Evolutionary conservation across 176 grass and related monocot genomes (phyloP).

Genomic region (Oryza australiensis): DNA sequence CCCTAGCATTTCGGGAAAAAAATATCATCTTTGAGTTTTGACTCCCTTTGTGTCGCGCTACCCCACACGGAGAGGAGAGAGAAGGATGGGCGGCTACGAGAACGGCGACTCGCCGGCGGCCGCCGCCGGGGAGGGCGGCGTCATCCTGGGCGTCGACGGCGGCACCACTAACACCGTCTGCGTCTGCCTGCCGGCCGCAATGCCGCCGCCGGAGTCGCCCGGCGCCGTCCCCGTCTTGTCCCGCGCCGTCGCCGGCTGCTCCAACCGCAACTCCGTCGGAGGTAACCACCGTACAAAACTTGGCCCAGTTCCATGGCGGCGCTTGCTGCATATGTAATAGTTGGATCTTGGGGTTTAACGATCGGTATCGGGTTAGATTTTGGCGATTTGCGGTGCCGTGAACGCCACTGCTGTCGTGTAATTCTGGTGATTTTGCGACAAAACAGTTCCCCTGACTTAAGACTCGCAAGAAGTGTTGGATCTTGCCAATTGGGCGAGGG

Average conservation of each 20-base stretch:
- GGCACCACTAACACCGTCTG: conserved; percentile 95
- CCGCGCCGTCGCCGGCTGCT: conserved; percentile 79
- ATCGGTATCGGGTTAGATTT: neutral
- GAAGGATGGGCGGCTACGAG: conserved; percentile 59
- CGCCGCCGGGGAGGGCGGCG: conserved; percentile 40
- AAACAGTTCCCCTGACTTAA: neutral
- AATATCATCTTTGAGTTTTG: conserved; percentile 23
- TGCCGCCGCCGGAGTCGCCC: conserved; percentile 45
- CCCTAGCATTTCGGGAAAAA: neutral
- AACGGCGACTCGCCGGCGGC: conserved; percentile 56
- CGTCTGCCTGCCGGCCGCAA: conserved; percentile 82
- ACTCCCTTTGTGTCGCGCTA: neutral
- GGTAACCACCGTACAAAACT: conserved; percentile 43
- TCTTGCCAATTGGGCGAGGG: neutral
- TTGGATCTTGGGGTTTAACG: conserved; percentile 21
- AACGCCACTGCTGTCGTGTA: neutral
- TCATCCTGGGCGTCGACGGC: conserved; percentile 87
- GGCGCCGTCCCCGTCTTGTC: conserved; percentile 62
- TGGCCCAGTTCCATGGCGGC: neutral
- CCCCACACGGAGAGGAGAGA: neutral
- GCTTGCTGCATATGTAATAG: neutral
- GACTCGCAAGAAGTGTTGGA: neutral
- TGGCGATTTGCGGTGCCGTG: conserved; percentile 13
- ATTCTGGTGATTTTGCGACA: neutral
- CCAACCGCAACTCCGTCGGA: conserved; percentile 97